Percentiles rank a stretch among this genome's conserved stretches.
Conservation (phyloP, 1,284 basidiomycete species). For the Ustilago trichophora region DNA sequence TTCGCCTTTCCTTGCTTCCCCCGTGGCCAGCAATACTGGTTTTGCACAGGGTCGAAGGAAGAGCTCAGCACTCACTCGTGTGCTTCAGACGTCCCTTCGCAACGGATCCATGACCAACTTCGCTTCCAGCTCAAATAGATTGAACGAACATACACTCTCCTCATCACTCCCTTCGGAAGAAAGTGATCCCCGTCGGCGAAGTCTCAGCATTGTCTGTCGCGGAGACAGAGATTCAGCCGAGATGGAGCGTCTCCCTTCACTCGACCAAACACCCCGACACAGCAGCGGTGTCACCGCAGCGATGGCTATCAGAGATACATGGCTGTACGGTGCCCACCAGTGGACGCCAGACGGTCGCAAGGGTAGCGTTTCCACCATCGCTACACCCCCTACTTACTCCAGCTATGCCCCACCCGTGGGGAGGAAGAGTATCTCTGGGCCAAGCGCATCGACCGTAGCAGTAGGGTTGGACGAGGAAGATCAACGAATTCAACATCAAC, state of each 20-base stretch:
- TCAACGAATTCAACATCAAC: neutral
- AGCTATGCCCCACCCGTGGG: neutral
- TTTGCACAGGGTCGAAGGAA: no score
- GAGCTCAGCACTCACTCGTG: slow-evolving; percentile 4
- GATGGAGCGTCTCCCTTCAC: no score
- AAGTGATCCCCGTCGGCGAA: slow-evolving; percentile 4
- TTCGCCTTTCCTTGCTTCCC: neutral
- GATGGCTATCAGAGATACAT: slow-evolving; percentile 34
- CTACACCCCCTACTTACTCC: slow-evolving; percentile 5
- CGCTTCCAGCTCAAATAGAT: neutral
- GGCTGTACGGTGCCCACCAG: slow-evolving; percentile 26
- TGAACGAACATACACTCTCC: slow-evolving; percentile 8
- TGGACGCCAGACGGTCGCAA: slow-evolving; percentile 19
- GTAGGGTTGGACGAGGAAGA: slow-evolving; percentile 19
- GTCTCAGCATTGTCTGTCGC: slow-evolving; percentile 27
- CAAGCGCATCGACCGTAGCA: neutral
- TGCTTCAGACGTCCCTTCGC: slow-evolving; percentile 4
- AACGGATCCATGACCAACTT: neutral
- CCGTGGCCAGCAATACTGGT: no score
- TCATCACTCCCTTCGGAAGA: no score
- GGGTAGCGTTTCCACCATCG: slow-evolving; percentile 13
- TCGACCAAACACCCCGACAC: no score
- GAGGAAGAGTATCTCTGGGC: slow-evolving; percentile 8
- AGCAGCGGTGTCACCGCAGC: slow-evolving; percentile 9
- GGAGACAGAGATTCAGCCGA: slow-evolving; percentile 10